A percentile compares a stretch with the other conserved stretches of the same genome.
These are phyloP conservation scores for Ceratobasidium sp. DNA, from an alignment of 1,284 basidiomycete species.

Conservation along the genomic window DNA sequence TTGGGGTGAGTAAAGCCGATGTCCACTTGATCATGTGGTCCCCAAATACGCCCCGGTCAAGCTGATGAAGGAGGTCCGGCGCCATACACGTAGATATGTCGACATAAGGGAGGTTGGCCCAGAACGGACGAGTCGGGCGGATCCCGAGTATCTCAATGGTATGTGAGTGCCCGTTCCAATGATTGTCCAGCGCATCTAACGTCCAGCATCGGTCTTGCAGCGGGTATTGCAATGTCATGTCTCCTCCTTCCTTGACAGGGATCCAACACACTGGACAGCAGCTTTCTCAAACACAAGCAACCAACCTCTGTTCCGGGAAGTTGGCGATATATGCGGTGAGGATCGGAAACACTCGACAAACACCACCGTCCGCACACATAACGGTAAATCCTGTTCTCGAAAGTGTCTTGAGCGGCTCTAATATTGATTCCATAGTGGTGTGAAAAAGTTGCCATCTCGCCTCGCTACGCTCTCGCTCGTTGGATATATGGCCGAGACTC, in stretches of 20 bases:
- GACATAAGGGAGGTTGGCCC: not conserved
- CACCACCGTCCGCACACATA: slow-evolving; percentile 48
- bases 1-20: not conserved
- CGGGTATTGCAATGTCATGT: not conserved
- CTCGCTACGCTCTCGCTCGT: not conserved
- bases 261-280: slow-evolving; percentile 32
- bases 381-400: slow-evolving; percentile 41
- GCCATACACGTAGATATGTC: slow-evolving; percentile 50
- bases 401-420: slow-evolving; percentile 45
- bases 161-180: not conserved
- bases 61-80: slow-evolving; percentile 57
- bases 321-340: slow-evolving; percentile 52
- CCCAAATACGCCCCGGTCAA: slow-evolving; percentile 57
- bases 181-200: not conserved
- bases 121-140: not conserved
- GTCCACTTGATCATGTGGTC: slow-evolving; percentile 52
- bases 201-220: not conserved
- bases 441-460: slow-evolving; percentile 49
- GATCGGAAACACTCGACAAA: slow-evolving; percentile 47
- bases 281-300: slow-evolving; percentile 43
- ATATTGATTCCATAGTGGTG: slow-evolving; percentile 46
- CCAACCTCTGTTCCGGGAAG: slow-evolving; percentile 51
- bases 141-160: not conserved
- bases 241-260: not conserved
- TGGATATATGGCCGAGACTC: not conserved